Percentiles rank a stretch among this genome's conserved stretches.
These are phyloP conservation scores for Dissoconium aciculare DNA, from an alignment of 2,329 filamentous ascomycete genomes.

Conservation along the genomic window DNA sequence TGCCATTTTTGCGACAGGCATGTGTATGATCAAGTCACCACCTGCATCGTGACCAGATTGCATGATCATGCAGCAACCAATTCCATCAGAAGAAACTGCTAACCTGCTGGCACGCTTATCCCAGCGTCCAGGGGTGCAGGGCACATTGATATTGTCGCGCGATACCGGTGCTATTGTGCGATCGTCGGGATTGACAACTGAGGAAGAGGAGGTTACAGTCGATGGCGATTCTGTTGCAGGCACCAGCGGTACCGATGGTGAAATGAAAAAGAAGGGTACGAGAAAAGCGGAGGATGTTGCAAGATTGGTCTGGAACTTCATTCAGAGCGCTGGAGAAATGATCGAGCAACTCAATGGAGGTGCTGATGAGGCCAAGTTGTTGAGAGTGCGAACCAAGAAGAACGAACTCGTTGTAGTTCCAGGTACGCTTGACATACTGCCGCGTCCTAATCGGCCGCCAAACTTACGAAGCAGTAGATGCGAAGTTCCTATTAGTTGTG, in stretches of 20 bases:
- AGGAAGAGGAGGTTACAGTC: slow-evolving; percentile 34
- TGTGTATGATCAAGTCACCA: too few relatives aligned
- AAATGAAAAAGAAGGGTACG: slow-evolving; percentile 28
- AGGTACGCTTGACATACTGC: too few relatives aligned
- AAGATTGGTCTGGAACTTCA: slow-evolving; percentile 59
- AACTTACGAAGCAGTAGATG: slow-evolving; percentile 37
- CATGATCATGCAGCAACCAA: slow-evolving; percentile 19
- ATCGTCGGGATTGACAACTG: slow-evolving; percentile 53
- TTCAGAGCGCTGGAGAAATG: slow-evolving; percentile 52
- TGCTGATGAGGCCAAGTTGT: slow-evolving; percentile 63
- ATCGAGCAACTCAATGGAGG: slow-evolving; percentile 61
- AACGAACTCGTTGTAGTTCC: slow-evolving; percentile 74
- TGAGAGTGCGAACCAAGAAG: slow-evolving; percentile 67
- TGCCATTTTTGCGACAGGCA: too few relatives aligned
- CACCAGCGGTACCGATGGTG: slow-evolving; percentile 9
- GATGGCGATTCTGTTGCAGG: slow-evolving; percentile 18
- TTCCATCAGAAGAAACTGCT: slow-evolving; percentile 42
- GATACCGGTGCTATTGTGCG: slow-evolving; percentile 58
- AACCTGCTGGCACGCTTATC: slow-evolving; percentile 53
- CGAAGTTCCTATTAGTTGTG: slow-evolving; percentile 63
- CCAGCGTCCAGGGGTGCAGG: slow-evolving; percentile 65
- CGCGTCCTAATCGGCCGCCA: too few relatives aligned
- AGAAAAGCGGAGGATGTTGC: slow-evolving; percentile 53
- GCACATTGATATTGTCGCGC: slow-evolving; percentile 60
- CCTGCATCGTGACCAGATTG: too few relatives aligned